Evolutionary conservation across 371 early-diverging fungal genomes (phyloP).

Genomic region (Basidiobolus meristosporus): DNA sequence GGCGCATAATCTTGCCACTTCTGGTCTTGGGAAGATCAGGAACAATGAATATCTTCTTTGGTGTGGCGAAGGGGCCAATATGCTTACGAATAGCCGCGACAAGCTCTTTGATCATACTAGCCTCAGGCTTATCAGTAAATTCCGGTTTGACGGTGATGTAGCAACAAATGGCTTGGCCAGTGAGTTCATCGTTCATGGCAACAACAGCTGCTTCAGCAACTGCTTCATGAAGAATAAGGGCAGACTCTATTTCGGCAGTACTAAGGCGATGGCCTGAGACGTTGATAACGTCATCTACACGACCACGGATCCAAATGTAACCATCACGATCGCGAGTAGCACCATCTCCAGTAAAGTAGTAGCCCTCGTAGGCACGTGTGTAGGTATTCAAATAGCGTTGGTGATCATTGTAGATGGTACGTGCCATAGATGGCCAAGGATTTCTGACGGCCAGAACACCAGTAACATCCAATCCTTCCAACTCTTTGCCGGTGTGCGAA

Average conservation of each 20-base stretch:
- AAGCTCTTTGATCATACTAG: too few species aligned
- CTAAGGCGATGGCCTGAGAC: too few species aligned
- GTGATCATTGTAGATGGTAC: slow-evolving; percentile 82
- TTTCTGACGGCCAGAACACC: slow-evolving; percentile 81
- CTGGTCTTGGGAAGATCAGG: slow-evolving; percentile 95
- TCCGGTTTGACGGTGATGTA: slow-evolving; percentile 47
- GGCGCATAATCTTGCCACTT: slow-evolving; percentile 90
- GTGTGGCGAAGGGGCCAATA: slow-evolving; percentile 92
- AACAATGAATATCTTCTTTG: slow-evolving; percentile 70
- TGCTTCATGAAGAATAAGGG: slow-evolving; percentile 51
- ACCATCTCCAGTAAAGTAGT: slow-evolving; percentile 82
- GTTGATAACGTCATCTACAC: slow-evolving; percentile 95
- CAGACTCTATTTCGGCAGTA: slow-evolving; percentile 91
- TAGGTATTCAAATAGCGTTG: slow-evolving; percentile 82
- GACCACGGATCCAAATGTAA: slow-evolving; percentile 88
- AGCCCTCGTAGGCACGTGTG: slow-evolving; percentile 66
- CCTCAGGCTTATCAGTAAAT: slow-evolving; percentile 18
- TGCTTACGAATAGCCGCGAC: slow-evolving; percentile 57
- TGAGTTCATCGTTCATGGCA: slow-evolving; percentile 80
- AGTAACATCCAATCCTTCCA: slow-evolving; percentile 58
- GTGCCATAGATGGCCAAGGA: slow-evolving; percentile 92
- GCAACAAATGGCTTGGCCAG: slow-evolving; percentile 70
- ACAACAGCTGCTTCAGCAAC: slow-evolving; percentile 94
- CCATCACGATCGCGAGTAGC: slow-evolving; percentile 79
- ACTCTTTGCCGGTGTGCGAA: slow-evolving; percentile 48